These are phyloP conservation scores for Colletotrichum destructivum DNA, from an alignment of 2,329 filamentous ascomycete species.

Conservation along the genomic window DNA sequence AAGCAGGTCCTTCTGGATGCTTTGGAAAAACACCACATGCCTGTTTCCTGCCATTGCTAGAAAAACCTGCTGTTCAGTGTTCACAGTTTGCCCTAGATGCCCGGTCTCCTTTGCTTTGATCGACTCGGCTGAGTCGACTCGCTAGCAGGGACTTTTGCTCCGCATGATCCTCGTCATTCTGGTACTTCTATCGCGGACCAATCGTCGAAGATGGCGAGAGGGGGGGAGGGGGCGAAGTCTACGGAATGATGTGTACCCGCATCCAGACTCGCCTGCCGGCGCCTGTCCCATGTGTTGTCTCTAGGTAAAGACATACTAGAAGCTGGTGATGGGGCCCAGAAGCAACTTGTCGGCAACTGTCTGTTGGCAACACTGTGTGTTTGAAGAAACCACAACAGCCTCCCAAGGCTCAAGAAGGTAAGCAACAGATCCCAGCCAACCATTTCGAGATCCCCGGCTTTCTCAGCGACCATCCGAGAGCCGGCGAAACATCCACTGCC, in stretches of 20 bases:
- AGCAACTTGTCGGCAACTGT: conserved; percentile 1
- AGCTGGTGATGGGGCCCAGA: not conserved
- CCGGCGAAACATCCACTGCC: conserved; percentile 39
- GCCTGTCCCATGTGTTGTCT: not conserved
- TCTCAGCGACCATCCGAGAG: conserved; percentile 28
- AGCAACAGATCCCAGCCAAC: conserved; percentile 1
- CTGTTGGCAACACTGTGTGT: not conserved
- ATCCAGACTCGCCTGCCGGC: not conserved
- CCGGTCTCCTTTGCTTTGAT: not conserved
- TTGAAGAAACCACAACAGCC: conserved; percentile 3
- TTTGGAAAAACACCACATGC: conserved; percentile 4
- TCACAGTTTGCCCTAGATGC: conserved; percentile 4
- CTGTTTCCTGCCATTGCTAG: conserved; percentile 4
- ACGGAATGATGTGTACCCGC: conserved; percentile 11
- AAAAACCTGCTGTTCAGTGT: conserved; percentile 5
- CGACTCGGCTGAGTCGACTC: not conserved
- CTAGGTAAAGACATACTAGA: conserved; percentile 1
- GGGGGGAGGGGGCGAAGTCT: not conserved
- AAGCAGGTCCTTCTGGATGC: not conserved
- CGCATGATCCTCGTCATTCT: conserved; percentile 3
- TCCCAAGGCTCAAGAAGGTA: conserved; percentile 11
- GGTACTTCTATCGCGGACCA: not conserved
- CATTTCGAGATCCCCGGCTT: not conserved
- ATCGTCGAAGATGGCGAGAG: not conserved
- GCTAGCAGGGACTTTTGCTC: not conserved